Percentiles rank a stretch among this genome's conserved stretches.
Evolutionary conservation across 2,329 filamentous ascomycete species (phyloP).

Genomic region (Alternaria arborescens): DNA sequence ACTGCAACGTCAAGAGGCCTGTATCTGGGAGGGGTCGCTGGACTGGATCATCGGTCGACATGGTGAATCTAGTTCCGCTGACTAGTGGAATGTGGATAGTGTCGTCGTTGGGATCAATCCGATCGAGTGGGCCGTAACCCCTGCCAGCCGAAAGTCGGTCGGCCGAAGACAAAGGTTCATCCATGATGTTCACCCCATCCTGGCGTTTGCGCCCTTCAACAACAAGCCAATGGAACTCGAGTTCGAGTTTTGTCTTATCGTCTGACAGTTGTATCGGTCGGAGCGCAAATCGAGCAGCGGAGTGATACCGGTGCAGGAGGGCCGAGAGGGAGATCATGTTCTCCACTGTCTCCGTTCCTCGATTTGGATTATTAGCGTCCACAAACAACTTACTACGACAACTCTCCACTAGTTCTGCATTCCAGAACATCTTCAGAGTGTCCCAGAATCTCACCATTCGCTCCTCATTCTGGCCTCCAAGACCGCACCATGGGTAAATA

Average conservation of each 20-base stretch:
- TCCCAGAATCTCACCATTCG: slow-evolving; percentile 16
- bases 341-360: slow-evolving; percentile 23
- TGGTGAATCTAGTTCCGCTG: slow-evolving; percentile 24
- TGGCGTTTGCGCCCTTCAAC: slow-evolving; percentile 17
- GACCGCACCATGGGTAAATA: slow-evolving; percentile 29
- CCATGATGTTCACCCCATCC: slow-evolving; percentile 9
- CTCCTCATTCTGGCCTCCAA: slow-evolving; percentile 14
- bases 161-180: not conserved
- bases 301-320: slow-evolving; percentile 25
- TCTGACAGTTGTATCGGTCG: slow-evolving; percentile 27
- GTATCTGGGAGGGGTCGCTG: slow-evolving; percentile 26
- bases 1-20: slow-evolving; percentile 28
- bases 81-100: not conserved
- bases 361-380: slow-evolving; percentile 3
- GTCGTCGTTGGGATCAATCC: not conserved
- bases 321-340: slow-evolving; percentile 27
- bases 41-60: slow-evolving; percentile 26
- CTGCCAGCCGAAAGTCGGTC: not conserved
- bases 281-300: slow-evolving; percentile 22
- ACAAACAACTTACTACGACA: slow-evolving; percentile 11
- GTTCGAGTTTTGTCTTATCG: slow-evolving; percentile 28
- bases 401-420: slow-evolving; percentile 10
- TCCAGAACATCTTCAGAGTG: slow-evolving; percentile 17
- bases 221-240: slow-evolving; percentile 31
- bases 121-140: slow-evolving; percentile 1